phyloP scores from a whole-genome alignment of 768 basidiomycete genomes.

The Clavaria fumosa region DNA sequence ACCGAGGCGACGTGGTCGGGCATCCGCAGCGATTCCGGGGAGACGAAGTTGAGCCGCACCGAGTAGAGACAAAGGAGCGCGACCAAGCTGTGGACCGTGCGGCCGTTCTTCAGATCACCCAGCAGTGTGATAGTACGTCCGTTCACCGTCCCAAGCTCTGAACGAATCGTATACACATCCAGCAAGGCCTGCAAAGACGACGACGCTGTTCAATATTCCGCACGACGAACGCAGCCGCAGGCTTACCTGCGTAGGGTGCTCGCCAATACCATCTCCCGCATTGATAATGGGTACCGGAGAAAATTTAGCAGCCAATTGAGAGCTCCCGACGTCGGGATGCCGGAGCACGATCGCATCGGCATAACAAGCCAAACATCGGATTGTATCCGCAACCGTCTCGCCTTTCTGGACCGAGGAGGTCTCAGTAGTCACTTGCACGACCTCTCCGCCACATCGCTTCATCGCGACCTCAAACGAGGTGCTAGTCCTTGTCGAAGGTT shows the following conservation, averaged over 20 bases:
- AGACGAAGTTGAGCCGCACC: slow-evolving; percentile 90
- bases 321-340: slow-evolving; percentile 86
- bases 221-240: slow-evolving; percentile 1
- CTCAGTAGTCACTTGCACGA: slow-evolving; percentile 70
- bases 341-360: slow-evolving; percentile 89
- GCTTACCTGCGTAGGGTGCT: slow-evolving; percentile 86
- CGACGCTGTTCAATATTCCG: slow-evolving; percentile 3
- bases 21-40: slow-evolving; percentile 79
- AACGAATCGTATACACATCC: slow-evolving; percentile 90
- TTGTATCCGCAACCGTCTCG: slow-evolving; percentile 83
- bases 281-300: slow-evolving; percentile 94
- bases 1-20: slow-evolving; percentile 70
- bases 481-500: slow-evolving; percentile 91
- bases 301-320: slow-evolving; percentile 92
- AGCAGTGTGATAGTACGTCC: slow-evolving; percentile 85
- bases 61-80: slow-evolving; percentile 83
- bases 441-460: slow-evolving; percentile 95
- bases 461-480: slow-evolving; percentile 96
- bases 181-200: slow-evolving; percentile 59
- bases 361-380: slow-evolving; percentile 90
- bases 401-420: slow-evolving; percentile 87
- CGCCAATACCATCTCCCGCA: slow-evolving; percentile 92
- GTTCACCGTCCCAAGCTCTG: slow-evolving; percentile 95
- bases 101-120: slow-evolving; percentile 94
- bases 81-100: slow-evolving; percentile 94